Base-by-base conservation (phyloP, 345 rosid genomes). In the Syzygium aromaticum region DNA sequence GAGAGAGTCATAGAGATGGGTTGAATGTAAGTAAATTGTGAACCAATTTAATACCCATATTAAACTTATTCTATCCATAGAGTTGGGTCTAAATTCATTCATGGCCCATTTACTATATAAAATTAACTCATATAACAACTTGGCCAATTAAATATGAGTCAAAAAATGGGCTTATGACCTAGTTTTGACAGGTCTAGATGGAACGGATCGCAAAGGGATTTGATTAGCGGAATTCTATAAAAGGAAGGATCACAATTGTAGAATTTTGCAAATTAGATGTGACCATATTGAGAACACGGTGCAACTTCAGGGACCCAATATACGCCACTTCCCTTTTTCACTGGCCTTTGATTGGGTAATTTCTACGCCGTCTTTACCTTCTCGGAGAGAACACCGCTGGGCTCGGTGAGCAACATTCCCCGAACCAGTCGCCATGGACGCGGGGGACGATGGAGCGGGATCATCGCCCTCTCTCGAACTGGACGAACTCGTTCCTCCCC, bases 401-500 rank as follows among this genome's bases (percentile, higher is more conserved):
- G 49, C 1, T 33, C 46, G 19, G 49, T 1, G 25, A 40, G 49
- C 49, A 49, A 38, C 49, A 17, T 38, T 38, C 25, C 49, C 82
- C 82, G 49, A 73, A 19, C 49, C 49, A 19, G 80, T 73, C 25
- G 80, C 80, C 80, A 73, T 73, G 82, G 82, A 73, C 82, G 82
- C 80, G 80, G 49, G 80, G 49, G 80, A 73, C 11, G 80, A 67
- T 17, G 78, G 78, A 33, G 78, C 78, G 1, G 78, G 21, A 38
- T 5, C 82, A 6, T 73, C 82, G 49, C 49, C 82, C 43, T 73
- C 82, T 38, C 82, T 73, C 82, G 22, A 73, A 11, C 82, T 38
- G 14, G 82, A 73, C 59, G 89, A 86, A 73, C 92, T 96, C 86
- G 89, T 93, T 54, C 96, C 95, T 22, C 96, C 96, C 28, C 93